phyloP scores from a whole-genome alignment of 2,329 filamentous ascomycete genomes.

The Cladophialophora carrionii region DNA sequence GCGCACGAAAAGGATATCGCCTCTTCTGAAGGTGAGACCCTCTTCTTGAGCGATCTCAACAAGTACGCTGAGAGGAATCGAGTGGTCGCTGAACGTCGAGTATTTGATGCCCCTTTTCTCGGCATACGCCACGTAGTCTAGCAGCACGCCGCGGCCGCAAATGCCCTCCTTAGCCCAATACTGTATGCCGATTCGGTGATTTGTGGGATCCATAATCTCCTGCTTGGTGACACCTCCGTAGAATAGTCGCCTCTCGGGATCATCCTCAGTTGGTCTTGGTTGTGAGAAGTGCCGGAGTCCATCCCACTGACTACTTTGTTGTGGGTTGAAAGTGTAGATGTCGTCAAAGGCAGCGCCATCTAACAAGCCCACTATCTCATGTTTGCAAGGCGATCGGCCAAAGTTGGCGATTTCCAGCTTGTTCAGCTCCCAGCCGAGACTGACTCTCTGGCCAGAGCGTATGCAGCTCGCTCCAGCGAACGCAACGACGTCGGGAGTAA shows the following conservation, averaged over 20 bases:
- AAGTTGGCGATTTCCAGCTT: constrained; percentile 62
- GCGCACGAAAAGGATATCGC: constrained; percentile 59
- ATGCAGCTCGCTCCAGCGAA: constrained; percentile 56
- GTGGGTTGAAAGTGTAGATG: constrained; percentile 53
- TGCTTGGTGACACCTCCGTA: constrained; percentile 29
- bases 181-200: constrained; percentile 38
- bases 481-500: constrained; percentile 58
- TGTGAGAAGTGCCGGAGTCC: constrained; percentile 44
- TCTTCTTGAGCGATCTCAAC: constrained; percentile 49
- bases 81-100: constrained; percentile 46
- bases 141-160: constrained; percentile 52
- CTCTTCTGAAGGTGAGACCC: constrained; percentile 52
- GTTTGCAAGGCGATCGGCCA: constrained; percentile 55
- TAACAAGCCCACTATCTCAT: constrained; percentile 56
- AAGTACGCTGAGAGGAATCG: constrained; percentile 50
- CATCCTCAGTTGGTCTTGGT: constrained; percentile 14
- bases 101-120: constrained; percentile 44
- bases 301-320: constrained; percentile 55
- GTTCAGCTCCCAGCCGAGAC: constrained; percentile 59
- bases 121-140: constrained; percentile 53
- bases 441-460: constrained; percentile 55
- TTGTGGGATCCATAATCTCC: constrained; percentile 39
- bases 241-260: constrained; percentile 21
- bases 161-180: constrained; percentile 51
- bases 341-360: constrained; percentile 46